Evolutionary conservation across 768 basidiomycete genomes (phyloP), one percentile per base, ranked within the genome.

Genomic region (Tulasnella sp.): DNA sequence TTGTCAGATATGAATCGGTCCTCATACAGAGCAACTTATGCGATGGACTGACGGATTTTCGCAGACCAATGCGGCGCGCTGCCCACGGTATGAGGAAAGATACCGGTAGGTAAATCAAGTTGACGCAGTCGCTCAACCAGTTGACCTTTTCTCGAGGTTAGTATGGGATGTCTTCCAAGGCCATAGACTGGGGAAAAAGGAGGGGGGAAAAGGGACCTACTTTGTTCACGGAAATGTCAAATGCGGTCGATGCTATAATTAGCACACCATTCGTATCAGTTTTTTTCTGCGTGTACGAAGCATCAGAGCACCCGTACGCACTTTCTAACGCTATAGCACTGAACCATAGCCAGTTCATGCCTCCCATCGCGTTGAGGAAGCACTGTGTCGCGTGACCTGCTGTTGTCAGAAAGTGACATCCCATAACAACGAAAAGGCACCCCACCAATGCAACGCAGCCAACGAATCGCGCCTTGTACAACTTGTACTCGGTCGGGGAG

Each of bases 321-420:
- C 88, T 75, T 65, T 82, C 69, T 43, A 81, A 82, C 0, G 88
- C 74, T 56, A 93, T 90, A 2, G 89, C 86, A 3, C 88, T 88
- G 66, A 91, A 92, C 88, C 88, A 92, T 3, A 85, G 78, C 79
- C 81, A 82, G 5, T 77, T 72, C 83, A 86, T 80, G 4, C 79
- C 86, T 1, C 77, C 73, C 10, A 82, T 76, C 42, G 84, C 68
- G 56, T 82, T 85, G 30, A 90, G 71, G 29, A 84, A 29, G 9
- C 43, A 56, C 60, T 56, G 23, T 3, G 11, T 84, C 55, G 48
- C 26, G 63, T 34, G 49, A 19, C 49, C 5, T 53, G 32, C 10
- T n/a, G n/a, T n/a, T n/a, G n/a, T 11, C 1, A 1, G 24, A 38
- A 38, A 38, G 34, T 38, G 7, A 38, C 5, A 15, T 7, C 34